Conservation (phyloP, 2,329 filamentous ascomycete species). For the Fusarium torreyae region DNA sequence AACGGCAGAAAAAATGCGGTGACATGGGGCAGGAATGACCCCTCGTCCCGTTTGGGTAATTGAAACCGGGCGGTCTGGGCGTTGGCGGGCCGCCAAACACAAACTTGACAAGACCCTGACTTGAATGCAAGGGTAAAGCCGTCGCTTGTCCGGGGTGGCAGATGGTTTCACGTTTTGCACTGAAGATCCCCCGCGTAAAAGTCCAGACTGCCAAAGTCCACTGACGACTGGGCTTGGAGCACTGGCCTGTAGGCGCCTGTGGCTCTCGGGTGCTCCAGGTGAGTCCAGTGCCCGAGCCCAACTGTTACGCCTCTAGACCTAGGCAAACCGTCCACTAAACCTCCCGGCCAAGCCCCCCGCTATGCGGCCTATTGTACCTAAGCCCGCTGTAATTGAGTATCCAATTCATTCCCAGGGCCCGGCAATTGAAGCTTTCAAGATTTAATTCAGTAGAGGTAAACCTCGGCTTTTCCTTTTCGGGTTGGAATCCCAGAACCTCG, state of each 20-base stretch:
- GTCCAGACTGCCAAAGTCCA: not conserved
- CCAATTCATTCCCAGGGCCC: conserved; percentile 15
- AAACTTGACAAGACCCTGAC: conserved; percentile 6
- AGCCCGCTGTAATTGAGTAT: conserved; percentile 16
- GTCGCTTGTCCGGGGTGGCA: conserved; percentile 25
- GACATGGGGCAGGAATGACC: conserved; percentile 47
- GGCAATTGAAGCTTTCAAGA: conserved; percentile 5
- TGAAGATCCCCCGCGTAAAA: conserved; percentile 20
- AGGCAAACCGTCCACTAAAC: conserved; percentile 17
- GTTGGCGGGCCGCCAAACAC: not conserved
- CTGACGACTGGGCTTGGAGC: conserved; percentile 18
- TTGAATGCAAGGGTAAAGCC: conserved; percentile 23
- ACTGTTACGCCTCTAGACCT: not conserved
- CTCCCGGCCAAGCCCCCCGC: not conserved
- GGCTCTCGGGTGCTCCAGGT: conserved; percentile 8
- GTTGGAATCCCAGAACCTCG: conserved; percentile 30
- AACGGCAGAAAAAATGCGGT: conserved; percentile 51
- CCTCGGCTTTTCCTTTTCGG: conserved; percentile 46
- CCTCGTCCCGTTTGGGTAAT: conserved; percentile 26
- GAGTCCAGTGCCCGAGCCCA: not conserved
- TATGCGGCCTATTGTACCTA: not conserved
- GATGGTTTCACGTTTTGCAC: conserved; percentile 16
- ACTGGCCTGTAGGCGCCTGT: not conserved
- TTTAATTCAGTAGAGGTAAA: conserved; percentile 6
- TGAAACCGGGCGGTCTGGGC: conserved; percentile 27